Percentiles rank a stretch among this genome's conserved stretches.
Conservation (phyloP, 805 yeast species). For the Yarrowia yakushimensis region DNA sequence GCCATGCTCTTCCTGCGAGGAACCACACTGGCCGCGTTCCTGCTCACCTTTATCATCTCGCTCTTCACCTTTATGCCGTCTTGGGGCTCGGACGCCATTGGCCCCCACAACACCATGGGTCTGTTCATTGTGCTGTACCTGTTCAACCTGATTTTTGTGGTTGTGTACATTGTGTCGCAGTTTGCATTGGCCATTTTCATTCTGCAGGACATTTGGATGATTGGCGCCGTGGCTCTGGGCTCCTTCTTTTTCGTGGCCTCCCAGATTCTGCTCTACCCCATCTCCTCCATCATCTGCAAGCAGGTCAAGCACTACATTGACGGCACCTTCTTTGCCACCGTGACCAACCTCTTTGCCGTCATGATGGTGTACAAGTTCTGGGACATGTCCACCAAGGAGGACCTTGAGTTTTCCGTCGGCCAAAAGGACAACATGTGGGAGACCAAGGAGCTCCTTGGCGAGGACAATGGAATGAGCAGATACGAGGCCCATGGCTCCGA, state of each 20-base stretch:
- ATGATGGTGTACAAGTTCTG: slow-evolving; percentile 97
- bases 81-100: slow-evolving; percentile 47
- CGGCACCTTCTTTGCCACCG: slow-evolving; percentile 79
- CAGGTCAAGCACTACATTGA: slow-evolving; percentile 82
- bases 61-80: slow-evolving; percentile 62
- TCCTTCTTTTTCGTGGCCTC: slow-evolving; percentile 73
- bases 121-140: slow-evolving; percentile 69
- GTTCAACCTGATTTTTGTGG: slow-evolving; percentile 63
- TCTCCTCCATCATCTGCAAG: slow-evolving; percentile 63
- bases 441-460: slow-evolving; percentile 37
- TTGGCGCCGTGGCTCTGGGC: slow-evolving; percentile 76
- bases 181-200: slow-evolving; percentile 62
- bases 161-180: slow-evolving; percentile 64
- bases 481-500: slow-evolving; percentile 34
- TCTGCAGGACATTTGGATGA: slow-evolving; percentile 78
- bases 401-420: slow-evolving; percentile 82
- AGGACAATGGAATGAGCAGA: slow-evolving; percentile 28
- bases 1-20: slow-evolving; percentile 58
- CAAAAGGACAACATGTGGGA: slow-evolving; percentile 46
- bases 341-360: slow-evolving; percentile 73
- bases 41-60: slow-evolving; percentile 61
- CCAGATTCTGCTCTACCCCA: slow-evolving; percentile 70
- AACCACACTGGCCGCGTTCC: slow-evolving; percentile 55
- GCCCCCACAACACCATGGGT: slow-evolving; percentile 59
- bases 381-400: slow-evolving; percentile 95